Conservation (phyloP, 2,329 filamentous ascomycete genomes). For the Neurospora sp. region DNA sequence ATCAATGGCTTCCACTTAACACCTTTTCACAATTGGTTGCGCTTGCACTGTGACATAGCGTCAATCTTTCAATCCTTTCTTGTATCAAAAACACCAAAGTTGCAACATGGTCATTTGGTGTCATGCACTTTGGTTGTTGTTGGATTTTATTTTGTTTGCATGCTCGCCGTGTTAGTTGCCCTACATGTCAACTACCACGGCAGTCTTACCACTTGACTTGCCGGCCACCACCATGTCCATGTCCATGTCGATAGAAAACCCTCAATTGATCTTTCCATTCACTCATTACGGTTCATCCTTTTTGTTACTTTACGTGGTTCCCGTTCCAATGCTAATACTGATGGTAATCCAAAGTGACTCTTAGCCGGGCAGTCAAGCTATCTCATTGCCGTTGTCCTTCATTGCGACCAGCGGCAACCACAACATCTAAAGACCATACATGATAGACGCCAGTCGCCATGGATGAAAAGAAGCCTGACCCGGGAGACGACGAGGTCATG, state of each 20-base stretch:
- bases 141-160: background rate
- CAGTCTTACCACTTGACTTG: background rate
- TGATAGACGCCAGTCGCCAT: constrained; percentile 5
- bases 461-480: constrained; percentile 25
- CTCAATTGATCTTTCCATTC: background rate
- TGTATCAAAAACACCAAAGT: background rate
- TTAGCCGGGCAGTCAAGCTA: background rate
- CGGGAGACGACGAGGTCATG: constrained; percentile 26
- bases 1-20: background rate
- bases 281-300: background rate
- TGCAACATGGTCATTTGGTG: background rate
- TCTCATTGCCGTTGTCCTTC: background rate
- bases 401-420: background rate
- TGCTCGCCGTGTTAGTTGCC: background rate
- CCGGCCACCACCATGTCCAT: background rate
- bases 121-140: background rate
- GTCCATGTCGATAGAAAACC: background rate
- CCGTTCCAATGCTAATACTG: background rate
- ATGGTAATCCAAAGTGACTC: background rate
- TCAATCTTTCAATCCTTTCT: background rate
- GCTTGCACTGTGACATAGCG: background rate
- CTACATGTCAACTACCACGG: background rate
- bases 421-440: background rate
- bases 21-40: background rate
- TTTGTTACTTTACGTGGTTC: background rate